Evolutionary conservation across 2,329 filamentous ascomycete genomes (phyloP).

Genomic region (Sporothrix pseudoabietina): DNA sequence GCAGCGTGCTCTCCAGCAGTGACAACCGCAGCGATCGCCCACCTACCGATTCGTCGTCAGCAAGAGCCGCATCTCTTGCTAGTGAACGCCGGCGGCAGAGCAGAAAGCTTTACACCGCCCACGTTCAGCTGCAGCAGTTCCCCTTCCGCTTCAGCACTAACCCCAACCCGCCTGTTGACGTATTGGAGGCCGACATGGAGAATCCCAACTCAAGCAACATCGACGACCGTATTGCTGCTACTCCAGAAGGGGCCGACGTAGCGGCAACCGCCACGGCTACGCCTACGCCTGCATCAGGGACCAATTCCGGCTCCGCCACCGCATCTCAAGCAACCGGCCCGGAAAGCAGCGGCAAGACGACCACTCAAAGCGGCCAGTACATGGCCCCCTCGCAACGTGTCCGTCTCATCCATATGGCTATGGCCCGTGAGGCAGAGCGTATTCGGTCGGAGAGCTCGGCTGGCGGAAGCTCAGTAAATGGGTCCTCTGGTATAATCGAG

Average conservation of each 20-base stretch:
- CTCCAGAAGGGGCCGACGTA: background rate
- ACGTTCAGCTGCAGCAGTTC: background rate
- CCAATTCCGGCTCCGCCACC: background rate
- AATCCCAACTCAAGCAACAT: background rate
- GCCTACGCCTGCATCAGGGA: background rate
- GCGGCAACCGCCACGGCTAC: background rate
- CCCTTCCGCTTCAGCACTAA: constrained; percentile 26
- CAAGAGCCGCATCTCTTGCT: background rate
- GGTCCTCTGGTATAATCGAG: background rate
- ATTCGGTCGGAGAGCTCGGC: background rate
- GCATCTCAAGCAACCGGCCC: background rate
- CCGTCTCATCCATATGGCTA: constrained; percentile 2
- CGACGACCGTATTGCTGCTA: background rate
- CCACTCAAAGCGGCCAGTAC: background rate
- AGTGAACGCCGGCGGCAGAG: background rate
- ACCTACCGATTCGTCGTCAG: background rate
- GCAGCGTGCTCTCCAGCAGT: constrained; percentile 30
- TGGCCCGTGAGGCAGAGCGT: constrained; percentile 14
- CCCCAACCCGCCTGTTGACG: background rate
- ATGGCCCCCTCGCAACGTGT: constrained; percentile 10
- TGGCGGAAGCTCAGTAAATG: background rate
- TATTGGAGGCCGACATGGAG: constrained; percentile 22
- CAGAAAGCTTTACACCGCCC: constrained; percentile 19
- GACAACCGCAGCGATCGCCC: constrained; percentile 19
- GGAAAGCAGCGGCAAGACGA: background rate